Conservation (phyloP, 805 yeast genomes). For the Saturnispora ahearnii region DNA sequence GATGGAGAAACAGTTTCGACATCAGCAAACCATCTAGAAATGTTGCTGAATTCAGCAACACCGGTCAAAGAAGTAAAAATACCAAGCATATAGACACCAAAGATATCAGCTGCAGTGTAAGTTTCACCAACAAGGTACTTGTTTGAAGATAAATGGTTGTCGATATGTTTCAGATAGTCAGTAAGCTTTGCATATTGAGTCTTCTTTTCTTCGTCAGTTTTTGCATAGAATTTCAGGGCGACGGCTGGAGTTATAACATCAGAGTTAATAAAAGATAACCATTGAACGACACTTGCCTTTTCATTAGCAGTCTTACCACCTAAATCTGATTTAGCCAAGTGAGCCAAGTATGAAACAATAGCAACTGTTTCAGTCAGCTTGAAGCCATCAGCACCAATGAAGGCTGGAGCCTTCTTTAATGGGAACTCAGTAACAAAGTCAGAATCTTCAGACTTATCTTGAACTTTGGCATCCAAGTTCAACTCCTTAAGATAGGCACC, state of each 20-base stretch:
- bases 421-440: constrained; percentile 48
- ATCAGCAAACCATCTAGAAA: constrained; percentile 1
- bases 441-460: constrained; percentile 31
- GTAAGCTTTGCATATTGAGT: neutral
- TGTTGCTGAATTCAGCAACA: neutral
- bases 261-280: constrained; percentile 66
- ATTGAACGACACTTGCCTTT: constrained; percentile 54
- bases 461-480: constrained; percentile 46
- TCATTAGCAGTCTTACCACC: constrained; percentile 53
- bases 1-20: neutral
- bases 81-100: neutral
- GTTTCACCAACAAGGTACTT: constrained; percentile 5
- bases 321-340: constrained; percentile 33
- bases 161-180: neutral
- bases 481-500: constrained; percentile 44
- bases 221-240: neutral
- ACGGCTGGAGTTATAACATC: constrained; percentile 29
- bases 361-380: constrained; percentile 61
- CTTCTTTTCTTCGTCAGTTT: constrained; percentile 9
- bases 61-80: neutral
- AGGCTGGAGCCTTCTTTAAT: constrained; percentile 53
- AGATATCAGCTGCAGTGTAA: constrained; percentile 8
- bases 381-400: constrained; percentile 54
- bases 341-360: constrained; percentile 36
- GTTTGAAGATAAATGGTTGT: constrained; percentile 6